Percentiles rank a stretch among this genome's conserved stretches.
phyloP scores from a whole-genome alignment of 2,329 filamentous ascomycete genomes.

The Paecilomyces niveus region DNA sequence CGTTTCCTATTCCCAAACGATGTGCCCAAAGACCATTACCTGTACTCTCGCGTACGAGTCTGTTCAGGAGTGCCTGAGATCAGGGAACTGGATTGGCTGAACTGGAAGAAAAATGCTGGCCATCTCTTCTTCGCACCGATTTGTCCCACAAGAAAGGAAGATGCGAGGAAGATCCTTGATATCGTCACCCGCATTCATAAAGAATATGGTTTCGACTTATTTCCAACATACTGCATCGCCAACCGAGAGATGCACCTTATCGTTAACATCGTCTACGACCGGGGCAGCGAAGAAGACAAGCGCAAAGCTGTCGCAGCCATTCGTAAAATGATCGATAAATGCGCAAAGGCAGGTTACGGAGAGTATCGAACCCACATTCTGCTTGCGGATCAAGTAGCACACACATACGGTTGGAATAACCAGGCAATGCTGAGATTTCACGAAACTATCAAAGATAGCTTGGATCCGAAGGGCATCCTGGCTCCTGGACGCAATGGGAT shows the following conservation, averaged over 20 bases:
- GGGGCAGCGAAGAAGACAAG: conserved; percentile 15
- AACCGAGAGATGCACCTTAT: conserved; percentile 28
- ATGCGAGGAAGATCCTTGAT: conserved; percentile 19
- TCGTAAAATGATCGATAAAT: conserved; percentile 26
- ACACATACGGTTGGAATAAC: conserved; percentile 38
- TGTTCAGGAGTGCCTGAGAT: conserved; percentile 19
- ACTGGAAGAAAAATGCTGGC: conserved; percentile 27
- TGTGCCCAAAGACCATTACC: conserved; percentile 19
- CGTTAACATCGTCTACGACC: conserved; percentile 27
- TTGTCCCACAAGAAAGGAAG: conserved; percentile 21
- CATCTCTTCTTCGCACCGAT: conserved; percentile 31
- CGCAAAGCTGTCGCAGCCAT: conserved; percentile 18
- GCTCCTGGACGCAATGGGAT: conserved; percentile 42
- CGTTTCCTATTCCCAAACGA: conserved; percentile 26
- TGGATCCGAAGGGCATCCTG: conserved; percentile 43
- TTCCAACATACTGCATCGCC: conserved; percentile 15
- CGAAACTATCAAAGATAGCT: conserved; percentile 38
- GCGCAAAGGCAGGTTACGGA: conserved; percentile 37
- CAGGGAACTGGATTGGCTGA: conserved; percentile 26
- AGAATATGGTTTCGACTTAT: conserved; percentile 13
- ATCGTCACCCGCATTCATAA: conserved; percentile 16
- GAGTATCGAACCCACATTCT: conserved; percentile 43
- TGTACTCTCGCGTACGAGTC: conserved; percentile 19
- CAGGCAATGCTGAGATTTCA: conserved; percentile 37
- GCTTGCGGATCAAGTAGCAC: conserved; percentile 39